A percentile compares a stretch with the other conserved stretches of the same genome.
phyloP scores from a whole-genome alignment of 768 basidiomycete genomes.

The Goffeauzyma gilvescens region DNA sequence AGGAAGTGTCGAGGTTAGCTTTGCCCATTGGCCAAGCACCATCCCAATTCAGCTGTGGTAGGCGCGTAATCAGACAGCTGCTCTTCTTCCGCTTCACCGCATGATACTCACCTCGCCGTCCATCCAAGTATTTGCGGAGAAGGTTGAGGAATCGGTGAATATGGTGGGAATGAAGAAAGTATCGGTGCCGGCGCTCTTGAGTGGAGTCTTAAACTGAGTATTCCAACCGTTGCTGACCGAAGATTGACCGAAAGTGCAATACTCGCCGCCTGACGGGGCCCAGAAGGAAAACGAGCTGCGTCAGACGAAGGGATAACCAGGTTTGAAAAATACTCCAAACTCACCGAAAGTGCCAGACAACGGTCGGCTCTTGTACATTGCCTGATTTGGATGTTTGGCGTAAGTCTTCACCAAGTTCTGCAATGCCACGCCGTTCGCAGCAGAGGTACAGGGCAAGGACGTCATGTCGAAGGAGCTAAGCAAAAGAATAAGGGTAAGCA shows the following conservation, averaged over 20 bases:
- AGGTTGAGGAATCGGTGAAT: conserved; percentile 15
- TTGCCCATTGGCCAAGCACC: conserved; percentile 50
- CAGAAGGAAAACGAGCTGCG: too few relatives aligned
- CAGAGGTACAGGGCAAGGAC: conserved; percentile 17
- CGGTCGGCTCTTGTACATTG: conserved; percentile 24
- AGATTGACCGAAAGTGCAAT: conserved; percentile 30
- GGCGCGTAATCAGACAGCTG: too few relatives aligned
- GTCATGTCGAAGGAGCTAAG: conserved; percentile 23
- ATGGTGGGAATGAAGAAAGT: conserved; percentile 15
- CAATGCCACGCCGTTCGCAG: conserved; percentile 15
- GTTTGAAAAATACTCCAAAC: too few relatives aligned
- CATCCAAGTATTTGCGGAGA: conserved; percentile 32
- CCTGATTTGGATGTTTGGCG: conserved; percentile 22
- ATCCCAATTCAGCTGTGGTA: conserved; percentile 48
- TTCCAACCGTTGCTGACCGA: conserved; percentile 24
- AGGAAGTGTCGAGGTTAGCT: conserved; percentile 33
- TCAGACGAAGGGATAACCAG: too few relatives aligned
- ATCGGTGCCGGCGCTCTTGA: conserved; percentile 13
- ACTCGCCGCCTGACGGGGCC: too few relatives aligned
- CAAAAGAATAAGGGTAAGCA: not conserved
- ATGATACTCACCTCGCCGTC: too few relatives aligned
- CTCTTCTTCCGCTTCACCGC: too few relatives aligned
- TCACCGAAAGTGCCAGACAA: conserved; percentile 32
- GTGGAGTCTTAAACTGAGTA: too few relatives aligned
- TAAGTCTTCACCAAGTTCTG: conserved; percentile 18